phyloP scores from a whole-genome alignment of 2,329 filamentous ascomycete species.

The Aspergillus sp. region DNA sequence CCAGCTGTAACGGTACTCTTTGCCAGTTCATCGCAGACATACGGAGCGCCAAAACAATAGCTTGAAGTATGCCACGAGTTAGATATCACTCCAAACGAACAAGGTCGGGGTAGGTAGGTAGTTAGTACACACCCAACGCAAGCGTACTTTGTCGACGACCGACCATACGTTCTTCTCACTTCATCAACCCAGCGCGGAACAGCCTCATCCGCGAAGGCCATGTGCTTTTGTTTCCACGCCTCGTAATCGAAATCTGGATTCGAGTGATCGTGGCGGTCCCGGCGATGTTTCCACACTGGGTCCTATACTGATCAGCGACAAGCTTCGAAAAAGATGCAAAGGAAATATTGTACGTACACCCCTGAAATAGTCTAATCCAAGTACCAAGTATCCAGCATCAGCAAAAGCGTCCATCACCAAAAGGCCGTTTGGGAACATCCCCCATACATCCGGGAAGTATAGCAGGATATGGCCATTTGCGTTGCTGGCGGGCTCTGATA shows the following conservation, averaged over 20 bases:
- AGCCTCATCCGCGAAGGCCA: conserved; percentile 42
- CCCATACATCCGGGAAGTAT: conserved; percentile 2
- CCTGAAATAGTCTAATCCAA: not conserved
- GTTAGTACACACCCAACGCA: not conserved
- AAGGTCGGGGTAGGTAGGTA: not conserved
- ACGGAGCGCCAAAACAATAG: not conserved
- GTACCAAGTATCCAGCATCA: not conserved
- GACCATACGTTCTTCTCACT: not conserved
- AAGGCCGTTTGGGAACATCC: not conserved
- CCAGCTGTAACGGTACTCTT: not conserved
- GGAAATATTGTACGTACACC: not conserved
- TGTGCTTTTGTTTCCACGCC: conserved; percentile 51
- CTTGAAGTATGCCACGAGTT: not conserved
- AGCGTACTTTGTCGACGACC: not conserved
- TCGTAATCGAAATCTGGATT: conserved; percentile 47
- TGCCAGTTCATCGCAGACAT: not conserved
- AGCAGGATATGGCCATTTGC: conserved; percentile 1
- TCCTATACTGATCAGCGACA: not conserved
- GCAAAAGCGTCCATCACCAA: conserved; percentile 7
- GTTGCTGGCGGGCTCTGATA: not conserved
- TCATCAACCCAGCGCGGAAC: conserved; percentile 32
- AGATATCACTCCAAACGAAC: too few species aligned
- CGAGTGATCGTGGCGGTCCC: conserved; percentile 25
- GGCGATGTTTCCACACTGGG: conserved; percentile 26
- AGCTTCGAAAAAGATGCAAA: not conserved